Base-by-base conservation (phyloP, 768 basidiomycete species). In the Phylloporus sp. region DNA sequence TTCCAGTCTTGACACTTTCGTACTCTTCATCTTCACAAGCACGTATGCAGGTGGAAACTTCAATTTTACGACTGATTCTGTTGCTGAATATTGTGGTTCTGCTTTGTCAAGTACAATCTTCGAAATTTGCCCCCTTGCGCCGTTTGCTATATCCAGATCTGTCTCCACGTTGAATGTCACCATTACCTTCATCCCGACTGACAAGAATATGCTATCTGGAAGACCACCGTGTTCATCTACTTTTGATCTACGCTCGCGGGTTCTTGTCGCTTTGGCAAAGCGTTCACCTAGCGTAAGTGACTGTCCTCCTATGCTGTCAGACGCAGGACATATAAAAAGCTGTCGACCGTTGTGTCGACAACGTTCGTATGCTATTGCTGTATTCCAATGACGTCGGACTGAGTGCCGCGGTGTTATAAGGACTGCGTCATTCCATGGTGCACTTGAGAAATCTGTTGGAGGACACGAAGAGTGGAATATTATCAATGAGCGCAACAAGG, bases 361-460 rank as follows among this genome's bases (percentile, higher is more conserved):
- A 16, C 1, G 39, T 7, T 5, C 35, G 9, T 35, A 29, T 29
- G 35, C n/a, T 2, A 15, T 42, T 16, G 18, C 31, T n/a, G 8
- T 9, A 18, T 79, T 78, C 76, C 77, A 76, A 5, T 50, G 47
- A 6, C 47, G 47, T 4, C 74, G 54, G 0, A 73, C 72, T 0
- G 57, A 50, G 47, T 78, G 72, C 5, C 74, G 40, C 2, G 76
- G 69, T 0, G 74, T 77, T 0, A 78, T 65, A 0, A 77, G 60
- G 0, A 67, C 45, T 0, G 71, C 69, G 0, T 70, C 49, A 0
- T 51, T 52, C 76, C 75, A 78, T 10, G 67, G 68, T 1, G 16
- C 4, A 2, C 36, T 8, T 2, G 0, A 6, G 45, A 69, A 73
- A 31, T 73, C 64, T 0, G 69, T 59, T 10, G 24, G 15, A 1